Evolutionary conservation across 1,139 yeast species (phyloP).

Genomic region (Magnusiomyces sp.): DNA sequence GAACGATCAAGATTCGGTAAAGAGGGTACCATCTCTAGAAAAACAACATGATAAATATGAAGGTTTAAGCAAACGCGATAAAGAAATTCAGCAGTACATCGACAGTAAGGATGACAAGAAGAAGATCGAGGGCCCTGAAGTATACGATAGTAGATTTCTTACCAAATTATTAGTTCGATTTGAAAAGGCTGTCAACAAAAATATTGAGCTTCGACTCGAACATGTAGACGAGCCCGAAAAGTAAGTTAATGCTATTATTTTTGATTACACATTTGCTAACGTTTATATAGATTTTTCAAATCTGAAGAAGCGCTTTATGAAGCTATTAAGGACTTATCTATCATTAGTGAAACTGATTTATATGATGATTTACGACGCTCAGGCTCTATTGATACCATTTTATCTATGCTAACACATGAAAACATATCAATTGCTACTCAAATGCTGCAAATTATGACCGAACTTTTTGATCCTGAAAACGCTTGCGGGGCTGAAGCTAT

Average conservation of each 20-base stretch:
- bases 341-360: conserved; percentile 25
- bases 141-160: conserved; percentile 22
- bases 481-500: conserved; percentile 8
- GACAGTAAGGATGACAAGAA: conserved; percentile 8
- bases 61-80: conserved; percentile 1
- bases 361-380: conserved; percentile 21
- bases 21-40: too few species aligned
- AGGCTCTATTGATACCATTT: conserved; percentile 21
- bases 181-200: conserved; percentile 24
- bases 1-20: background rate
- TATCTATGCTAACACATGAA: conserved; percentile 28
- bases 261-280: background rate
- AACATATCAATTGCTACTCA: conserved; percentile 30
- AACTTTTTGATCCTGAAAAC: conserved; percentile 23
- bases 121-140: conserved; percentile 12
- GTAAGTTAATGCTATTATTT: conserved; percentile 11
- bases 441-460: conserved; percentile 22
- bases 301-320: conserved; percentile 28
- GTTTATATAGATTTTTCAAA: conserved; percentile 17
- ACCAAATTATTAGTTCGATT: conserved; percentile 21
- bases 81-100: conserved; percentile 13
- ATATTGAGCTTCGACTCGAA: conserved; percentile 27
- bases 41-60: background rate
- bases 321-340: conserved; percentile 28
- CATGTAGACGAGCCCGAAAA: conserved; percentile 31